Conservation (phyloP, 2,329 filamentous ascomycete species). For the Aspergillus sp. region DNA sequence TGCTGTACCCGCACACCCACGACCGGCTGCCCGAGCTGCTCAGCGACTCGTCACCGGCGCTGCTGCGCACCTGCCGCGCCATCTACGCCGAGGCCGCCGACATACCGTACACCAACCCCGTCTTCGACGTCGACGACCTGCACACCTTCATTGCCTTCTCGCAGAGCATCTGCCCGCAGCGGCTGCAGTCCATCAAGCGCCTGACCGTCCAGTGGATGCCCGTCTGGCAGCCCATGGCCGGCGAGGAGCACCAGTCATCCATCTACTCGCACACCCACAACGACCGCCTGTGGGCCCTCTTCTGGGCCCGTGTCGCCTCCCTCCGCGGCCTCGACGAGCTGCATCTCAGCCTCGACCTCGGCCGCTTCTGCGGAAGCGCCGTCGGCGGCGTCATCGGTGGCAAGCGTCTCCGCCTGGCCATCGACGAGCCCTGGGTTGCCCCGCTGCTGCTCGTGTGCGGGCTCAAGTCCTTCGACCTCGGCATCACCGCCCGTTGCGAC, state of each 20-base stretch:
- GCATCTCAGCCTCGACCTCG: constrained; percentile 21
- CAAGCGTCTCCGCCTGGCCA: constrained; percentile 15
- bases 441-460: constrained; percentile 22
- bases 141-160: constrained; percentile 29
- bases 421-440: constrained; percentile 20
- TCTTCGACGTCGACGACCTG: constrained; percentile 29
- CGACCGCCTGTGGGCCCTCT: constrained; percentile 22
- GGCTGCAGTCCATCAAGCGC: constrained; percentile 11
- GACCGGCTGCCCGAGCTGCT: constrained; percentile 14
- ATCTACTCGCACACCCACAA: constrained; percentile 30
- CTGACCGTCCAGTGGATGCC: constrained; percentile 27
- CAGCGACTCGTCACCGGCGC: constrained; percentile 13
- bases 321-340: constrained; percentile 13
- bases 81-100: constrained; percentile 25
- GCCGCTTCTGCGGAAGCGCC: constrained; percentile 17
- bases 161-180: constrained; percentile 10
- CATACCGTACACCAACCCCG: constrained; percentile 19
- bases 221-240: constrained; percentile 25
- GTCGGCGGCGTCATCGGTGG: constrained; percentile 11
- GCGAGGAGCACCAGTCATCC: constrained; percentile 19
- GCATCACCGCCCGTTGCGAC: constrained; percentile 26
- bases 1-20: constrained; percentile 29
- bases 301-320: constrained; percentile 19
- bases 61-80: constrained; percentile 25
- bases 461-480: constrained; percentile 22